Base-by-base conservation (phyloP, 2,329 filamentous ascomycete genomes). In the Ascosphaera apis region DNA sequence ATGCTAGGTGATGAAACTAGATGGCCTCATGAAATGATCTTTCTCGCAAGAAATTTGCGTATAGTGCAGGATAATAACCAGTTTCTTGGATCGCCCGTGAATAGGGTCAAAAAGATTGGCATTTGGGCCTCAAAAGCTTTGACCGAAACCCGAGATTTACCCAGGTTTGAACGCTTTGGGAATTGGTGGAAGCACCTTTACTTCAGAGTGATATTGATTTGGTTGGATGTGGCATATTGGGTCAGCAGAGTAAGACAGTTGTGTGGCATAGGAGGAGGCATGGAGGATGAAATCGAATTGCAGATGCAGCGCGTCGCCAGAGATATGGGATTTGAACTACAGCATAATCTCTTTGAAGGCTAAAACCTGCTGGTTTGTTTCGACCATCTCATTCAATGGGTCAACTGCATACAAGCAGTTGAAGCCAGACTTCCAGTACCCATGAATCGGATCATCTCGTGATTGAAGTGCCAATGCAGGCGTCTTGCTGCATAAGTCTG, bases 61-160 rank as follows among this genome's bases (percentile, higher is more conserved):
- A 92, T 93, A 47, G 83, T 92, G 2, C 83, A 92, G 55, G 81
- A 76, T 4, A 91, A 91, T 55, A 91, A 92, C 52, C 82, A 91
- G 51, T 86, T 78, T 55, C 67, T 92, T 36, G 83, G 83, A 15
- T 81, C 75, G 0, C 84, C 84, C 0, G 82, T 92, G 31, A 84
- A 92, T 54, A 65, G 88, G 1, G 72, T 95, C 54, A 93, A 93
- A 60, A 83, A 91, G 52, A 93, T 88, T 42, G 84, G 84, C 15
- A 65, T 72, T 39, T 95, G 86, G 86, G 86, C 86, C 1, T 80
- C 72, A 40, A 65, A 79, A 15, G 83, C 81, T 36, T 59, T 95
- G n/a, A 76, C 76, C 16, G 74, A 91, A 54, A 73, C 76, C 43
- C 65, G 61, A 12, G 68, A 78, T 49, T 58, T 82, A 38, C 66